A percentile compares a stretch with the other conserved stretches of the same genome.
phyloP scores from a whole-genome alignment of 2,329 filamentous ascomycete genomes.

The Atkinsonella texensis region DNA sequence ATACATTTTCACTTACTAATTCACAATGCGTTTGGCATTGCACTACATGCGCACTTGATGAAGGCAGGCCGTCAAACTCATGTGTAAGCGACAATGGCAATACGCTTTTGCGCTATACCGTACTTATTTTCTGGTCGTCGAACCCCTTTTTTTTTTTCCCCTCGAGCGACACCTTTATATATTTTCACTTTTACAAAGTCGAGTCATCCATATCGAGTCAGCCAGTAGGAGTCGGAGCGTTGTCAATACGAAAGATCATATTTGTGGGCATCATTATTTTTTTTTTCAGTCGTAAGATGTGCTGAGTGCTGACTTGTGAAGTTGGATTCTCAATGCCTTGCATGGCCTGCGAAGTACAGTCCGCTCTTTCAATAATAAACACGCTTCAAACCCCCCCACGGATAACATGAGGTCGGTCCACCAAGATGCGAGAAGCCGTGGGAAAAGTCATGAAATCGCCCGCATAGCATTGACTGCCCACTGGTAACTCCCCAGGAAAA shows the following conservation, averaged over 20 bases:
- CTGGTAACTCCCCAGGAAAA: slow-evolving; percentile 91
- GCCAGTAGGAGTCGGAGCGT: neutral
- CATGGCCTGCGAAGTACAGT: neutral
- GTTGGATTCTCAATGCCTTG: neutral
- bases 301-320: neutral
- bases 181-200: neutral
- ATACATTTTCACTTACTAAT: too few relatives aligned
- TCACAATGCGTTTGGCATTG: too few relatives aligned
- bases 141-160: neutral
- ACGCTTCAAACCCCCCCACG: too few relatives aligned
- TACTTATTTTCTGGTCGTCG: neutral
- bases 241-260: neutral
- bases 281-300: neutral
- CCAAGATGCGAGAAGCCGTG: neutral
- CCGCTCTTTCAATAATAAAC: too few relatives aligned
- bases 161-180: neutral
- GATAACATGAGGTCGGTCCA: too few relatives aligned
- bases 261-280: neutral
- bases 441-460: slow-evolving; percentile 1
- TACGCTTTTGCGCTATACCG: slow-evolving; percentile 2
- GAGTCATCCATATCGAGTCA: neutral
- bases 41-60: neutral
- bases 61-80: neutral
- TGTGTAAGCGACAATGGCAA: slow-evolving; percentile 3
- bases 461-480: slow-evolving; percentile 67